Percentiles rank a stretch among this genome's conserved stretches.
phyloP scores from a whole-genome alignment of 768 basidiomycete genomes.

The Dacryopinax spathularia region DNA sequence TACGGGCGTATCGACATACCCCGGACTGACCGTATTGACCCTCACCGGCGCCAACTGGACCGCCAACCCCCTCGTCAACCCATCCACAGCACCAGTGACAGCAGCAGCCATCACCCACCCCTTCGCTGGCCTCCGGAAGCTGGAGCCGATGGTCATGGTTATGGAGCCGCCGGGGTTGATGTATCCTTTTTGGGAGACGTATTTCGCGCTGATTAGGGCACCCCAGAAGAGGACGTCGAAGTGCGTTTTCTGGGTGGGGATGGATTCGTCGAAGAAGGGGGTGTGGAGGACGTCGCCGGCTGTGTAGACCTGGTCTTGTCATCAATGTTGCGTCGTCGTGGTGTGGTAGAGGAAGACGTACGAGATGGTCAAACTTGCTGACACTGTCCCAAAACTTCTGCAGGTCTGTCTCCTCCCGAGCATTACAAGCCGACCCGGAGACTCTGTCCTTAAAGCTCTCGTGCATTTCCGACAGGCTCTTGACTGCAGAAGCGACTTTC shows the following conservation, averaged over 20 bases:
- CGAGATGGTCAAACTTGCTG: slow-evolving; percentile 12
- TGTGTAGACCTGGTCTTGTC: not conserved
- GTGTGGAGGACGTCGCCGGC: not conserved
- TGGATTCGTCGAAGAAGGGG: not conserved
- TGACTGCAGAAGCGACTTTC: slow-evolving; percentile 1
- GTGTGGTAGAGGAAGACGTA: not conserved
- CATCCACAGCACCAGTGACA: slow-evolving; percentile 11
- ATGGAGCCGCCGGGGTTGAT: slow-evolving; percentile 3
- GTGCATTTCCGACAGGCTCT: slow-evolving; percentile 2
- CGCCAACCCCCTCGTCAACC: slow-evolving; percentile 11
- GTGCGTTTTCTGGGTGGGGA: not conserved
- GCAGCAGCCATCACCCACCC: slow-evolving; percentile 11
- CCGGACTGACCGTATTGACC: slow-evolving; percentile 13
- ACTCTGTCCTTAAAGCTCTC: slow-evolving; percentile 3
- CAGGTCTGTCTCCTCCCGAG: not conserved
- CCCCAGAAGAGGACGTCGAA: slow-evolving; percentile 9
- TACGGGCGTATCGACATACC: slow-evolving; percentile 7
- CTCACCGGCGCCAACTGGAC: slow-evolving; percentile 15
- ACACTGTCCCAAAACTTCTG: slow-evolving; percentile 5
- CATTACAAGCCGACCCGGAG: slow-evolving; percentile 6
- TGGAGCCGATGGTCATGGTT: slow-evolving; percentile 1
- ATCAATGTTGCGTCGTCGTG: not conserved
- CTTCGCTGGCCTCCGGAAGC: slow-evolving; percentile 6
- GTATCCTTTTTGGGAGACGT: not conserved
- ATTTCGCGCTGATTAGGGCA: slow-evolving; percentile 2